Base-by-base conservation (phyloP, 2,329 filamentous ascomycete species). In the Trichoderma harzianum region DNA sequence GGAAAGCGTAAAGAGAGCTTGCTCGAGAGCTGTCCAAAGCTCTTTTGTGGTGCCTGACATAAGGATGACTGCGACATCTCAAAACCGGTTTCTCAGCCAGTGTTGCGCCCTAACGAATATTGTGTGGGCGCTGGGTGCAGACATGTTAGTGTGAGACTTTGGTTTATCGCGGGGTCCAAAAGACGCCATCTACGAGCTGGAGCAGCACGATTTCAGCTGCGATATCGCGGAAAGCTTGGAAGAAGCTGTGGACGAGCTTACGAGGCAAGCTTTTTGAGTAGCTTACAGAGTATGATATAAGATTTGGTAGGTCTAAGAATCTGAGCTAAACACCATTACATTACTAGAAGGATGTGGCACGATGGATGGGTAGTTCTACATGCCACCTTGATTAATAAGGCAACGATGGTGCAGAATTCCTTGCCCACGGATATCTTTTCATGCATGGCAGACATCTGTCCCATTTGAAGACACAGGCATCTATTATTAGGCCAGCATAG, bases 21-120 rank as follows among this genome's bases (percentile, higher is more conserved):
- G 32, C 21, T 61, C 7, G 10, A 57, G 58, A 63, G 58, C 32
- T 47, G 21, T 30, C 12, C 18, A n/a, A 32, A 55, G 68, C 68
- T 64, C 43, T 63, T 70, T 55, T 57, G 43, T 70, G 68, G 60
- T 39, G 58, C 60, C 68, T 70, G 68, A 70, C 68, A 70, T 70
- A 70, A 70, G 68, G 51, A 70, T 70, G 68, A 70, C 68, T 57
- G 58, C 16, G 58, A 69, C 66, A 51, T 69, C 28, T 51, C n/a
- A 26, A 53, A 57, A 61, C 43, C 26, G 39, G 60, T 43, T 55
- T 63, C 43, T 63, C 16, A 24, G 30, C 30, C 2, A 2, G 53
- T n/a, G 58, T 70, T 8, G 2, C 10, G 5, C 5, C 11, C 24
- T 69, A 69, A 60, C 66, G 39, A 26, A 16, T 5, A 12, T 14